A percentile compares a stretch with the other conserved stretches of the same genome.
Conservation (phyloP, 2,329 filamentous ascomycete genomes). For the Geosmithia flava region DNA sequence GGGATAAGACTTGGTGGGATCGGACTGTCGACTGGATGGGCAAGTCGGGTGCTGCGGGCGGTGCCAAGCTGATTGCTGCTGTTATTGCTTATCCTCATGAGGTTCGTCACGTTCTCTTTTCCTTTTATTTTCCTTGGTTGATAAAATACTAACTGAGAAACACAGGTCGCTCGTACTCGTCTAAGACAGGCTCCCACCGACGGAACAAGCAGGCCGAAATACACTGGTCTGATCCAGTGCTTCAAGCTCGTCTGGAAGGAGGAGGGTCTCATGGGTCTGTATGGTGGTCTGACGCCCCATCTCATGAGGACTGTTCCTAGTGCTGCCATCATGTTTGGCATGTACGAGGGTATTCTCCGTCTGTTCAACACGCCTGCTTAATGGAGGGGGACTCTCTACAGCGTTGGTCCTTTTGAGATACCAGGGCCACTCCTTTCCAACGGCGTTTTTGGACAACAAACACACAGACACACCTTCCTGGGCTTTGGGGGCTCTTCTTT, state of each 20-base stretch:
- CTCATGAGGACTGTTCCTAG: constrained; percentile 84
- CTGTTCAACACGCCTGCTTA: constrained; percentile 27
- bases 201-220: constrained; percentile 60
- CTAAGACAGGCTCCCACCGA: constrained; percentile 72
- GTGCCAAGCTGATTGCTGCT: constrained; percentile 76
- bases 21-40: constrained; percentile 65
- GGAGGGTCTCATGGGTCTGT: constrained; percentile 75
- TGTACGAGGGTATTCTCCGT: constrained; percentile 53
- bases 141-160: not conserved
- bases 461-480: too few species aligned
- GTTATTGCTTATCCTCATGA: constrained; percentile 87
- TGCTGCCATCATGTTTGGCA: constrained; percentile 93
- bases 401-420: too few species aligned
- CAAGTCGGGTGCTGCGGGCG: constrained; percentile 66
- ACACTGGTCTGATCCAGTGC: constrained; percentile 79
- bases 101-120: constrained; percentile 26
- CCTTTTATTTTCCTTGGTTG: not conserved
- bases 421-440: too few species aligned
- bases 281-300: constrained; percentile 85
- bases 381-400: too few species aligned
- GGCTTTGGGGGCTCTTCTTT: not conserved
- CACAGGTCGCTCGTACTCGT: constrained; percentile 65
- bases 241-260: constrained; percentile 81
- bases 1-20: constrained; percentile 59
- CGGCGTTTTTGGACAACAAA: too few species aligned